Percentiles rank a stretch among this genome's conserved stretches.
Conservation (phyloP, 2,329 filamentous ascomycete species). For the Sclerotinia nivalis region DNA sequence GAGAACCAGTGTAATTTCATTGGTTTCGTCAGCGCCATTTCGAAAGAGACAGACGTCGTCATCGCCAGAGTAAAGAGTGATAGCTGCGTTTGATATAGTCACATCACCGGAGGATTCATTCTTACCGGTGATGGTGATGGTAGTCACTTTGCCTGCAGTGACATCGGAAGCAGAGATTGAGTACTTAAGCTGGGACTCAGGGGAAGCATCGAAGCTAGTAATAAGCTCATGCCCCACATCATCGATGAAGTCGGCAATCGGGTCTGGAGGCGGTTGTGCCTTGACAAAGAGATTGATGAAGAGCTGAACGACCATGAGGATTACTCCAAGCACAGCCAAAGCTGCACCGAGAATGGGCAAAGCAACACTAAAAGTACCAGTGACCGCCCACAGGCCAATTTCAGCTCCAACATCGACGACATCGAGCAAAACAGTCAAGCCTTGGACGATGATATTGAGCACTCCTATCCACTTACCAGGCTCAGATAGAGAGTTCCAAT, state of each 20-base stretch:
- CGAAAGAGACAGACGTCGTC: slow-evolving; percentile 6
- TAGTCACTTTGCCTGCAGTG: not conserved
- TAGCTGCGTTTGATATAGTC: not conserved
- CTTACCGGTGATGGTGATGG: not conserved
- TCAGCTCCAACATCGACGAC: not conserved
- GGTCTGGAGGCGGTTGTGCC: not conserved
- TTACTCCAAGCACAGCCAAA: not conserved
- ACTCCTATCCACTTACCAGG: not conserved
- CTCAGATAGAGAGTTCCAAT: not conserved
- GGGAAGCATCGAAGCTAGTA: not conserved
- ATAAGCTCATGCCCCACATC: not conserved
- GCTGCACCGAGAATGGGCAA: not conserved
- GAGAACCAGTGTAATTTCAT: not conserved
- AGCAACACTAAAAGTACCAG: slow-evolving; percentile 1
- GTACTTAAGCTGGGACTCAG: not conserved
- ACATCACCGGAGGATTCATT: not conserved
- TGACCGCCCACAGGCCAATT: not conserved
- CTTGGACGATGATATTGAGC: not conserved
- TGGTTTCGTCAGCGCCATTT: not conserved
- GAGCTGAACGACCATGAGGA: not conserved
- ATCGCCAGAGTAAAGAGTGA: slow-evolving; percentile 4
- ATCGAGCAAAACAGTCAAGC: not conserved
- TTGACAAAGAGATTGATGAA: slow-evolving; percentile 1
- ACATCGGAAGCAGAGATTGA: not conserved
- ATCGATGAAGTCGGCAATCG: not conserved